Conservation (phyloP, 2,329 filamentous ascomycete genomes). For the Thielaviopsis populi region DNA sequence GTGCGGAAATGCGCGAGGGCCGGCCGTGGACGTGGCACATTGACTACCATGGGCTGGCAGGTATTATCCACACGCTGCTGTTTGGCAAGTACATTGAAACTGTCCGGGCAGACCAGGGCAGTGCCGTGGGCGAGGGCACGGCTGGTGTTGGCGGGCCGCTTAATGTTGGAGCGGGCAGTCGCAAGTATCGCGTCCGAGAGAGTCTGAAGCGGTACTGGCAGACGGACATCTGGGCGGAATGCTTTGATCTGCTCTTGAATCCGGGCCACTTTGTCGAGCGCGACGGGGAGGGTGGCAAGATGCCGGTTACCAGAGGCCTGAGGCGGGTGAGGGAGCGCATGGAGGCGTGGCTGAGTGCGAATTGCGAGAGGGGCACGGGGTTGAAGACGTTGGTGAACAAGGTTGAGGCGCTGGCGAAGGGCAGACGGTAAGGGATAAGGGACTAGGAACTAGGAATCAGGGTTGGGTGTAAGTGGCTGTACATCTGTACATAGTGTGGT, state of each 20-base stretch:
- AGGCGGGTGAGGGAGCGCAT: constrained; percentile 55
- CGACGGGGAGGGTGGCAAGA: constrained; percentile 35
- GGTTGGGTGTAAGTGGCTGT: no score
- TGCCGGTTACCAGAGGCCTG: constrained; percentile 65
- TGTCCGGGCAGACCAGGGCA: constrained; percentile 35
- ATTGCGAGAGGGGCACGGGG: constrained; percentile 66
- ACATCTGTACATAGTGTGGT: no score
- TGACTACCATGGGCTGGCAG: constrained; percentile 86
- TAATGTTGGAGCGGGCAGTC: constrained; percentile 35
- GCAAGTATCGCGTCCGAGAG: constrained; percentile 68
- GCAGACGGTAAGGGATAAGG: constrained; percentile 18
- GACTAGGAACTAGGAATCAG: no score
- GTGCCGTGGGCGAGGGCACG: constrained; percentile 32
- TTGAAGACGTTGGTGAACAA: constrained; percentile 56
- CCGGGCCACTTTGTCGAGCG: constrained; percentile 49
- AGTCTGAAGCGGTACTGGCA: constrained; percentile 92
- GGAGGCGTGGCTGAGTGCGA: constrained; percentile 67
- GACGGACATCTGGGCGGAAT: constrained; percentile 70
- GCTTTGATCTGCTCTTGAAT: constrained; percentile 78
- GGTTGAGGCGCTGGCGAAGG: constrained; percentile 37
- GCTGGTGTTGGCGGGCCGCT: constrained; percentile 36
- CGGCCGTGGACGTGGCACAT: constrained; percentile 96
- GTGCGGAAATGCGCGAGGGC: constrained; percentile 86
- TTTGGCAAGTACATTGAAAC: constrained; percentile 95
- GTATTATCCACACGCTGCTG: constrained; percentile 71